These are phyloP conservation scores for Cladorrhinum samala DNA, from an alignment of 495 filamentous ascomycete species.

Conservation along the genomic window DNA sequence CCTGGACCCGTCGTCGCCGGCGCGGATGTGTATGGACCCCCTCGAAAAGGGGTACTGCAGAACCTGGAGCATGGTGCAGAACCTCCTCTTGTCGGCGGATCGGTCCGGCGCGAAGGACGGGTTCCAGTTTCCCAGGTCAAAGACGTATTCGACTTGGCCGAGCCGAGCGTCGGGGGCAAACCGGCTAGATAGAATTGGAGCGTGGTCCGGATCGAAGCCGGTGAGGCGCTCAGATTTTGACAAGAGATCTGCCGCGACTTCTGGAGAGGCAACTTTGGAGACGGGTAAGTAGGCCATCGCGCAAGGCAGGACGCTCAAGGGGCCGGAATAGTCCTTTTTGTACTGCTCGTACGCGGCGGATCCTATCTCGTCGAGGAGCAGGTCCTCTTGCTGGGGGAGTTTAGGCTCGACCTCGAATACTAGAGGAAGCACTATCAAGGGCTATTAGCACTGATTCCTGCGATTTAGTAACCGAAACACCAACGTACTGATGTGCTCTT, in stretches of 20 bases:
- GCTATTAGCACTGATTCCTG: no score
- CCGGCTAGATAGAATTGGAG: conserved; percentile 23
- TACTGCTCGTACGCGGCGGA: conserved; percentile 19
- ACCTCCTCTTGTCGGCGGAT: conserved; percentile 38
- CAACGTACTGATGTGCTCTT: conserved; percentile 48
- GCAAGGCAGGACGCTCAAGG: conserved; percentile 23
- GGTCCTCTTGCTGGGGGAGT: conserved; percentile 36
- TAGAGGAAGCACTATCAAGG: conserved; percentile 2
- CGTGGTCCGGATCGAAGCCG: conserved; percentile 6
- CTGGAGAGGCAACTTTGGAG: conserved; percentile 27
- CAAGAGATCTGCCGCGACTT: conserved; percentile 9
- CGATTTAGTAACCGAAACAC: no score
- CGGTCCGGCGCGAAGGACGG: conserved; percentile 32
- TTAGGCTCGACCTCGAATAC: conserved; percentile 44
- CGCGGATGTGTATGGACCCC: conserved; percentile 42
- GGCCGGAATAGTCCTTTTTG: conserved; percentile 10
- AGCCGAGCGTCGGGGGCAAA: conserved; percentile 25
- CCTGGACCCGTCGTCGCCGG: conserved; percentile 2
- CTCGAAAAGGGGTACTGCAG: conserved; percentile 48
- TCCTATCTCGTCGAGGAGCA: conserved; percentile 15
- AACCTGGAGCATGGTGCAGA: conserved; percentile 48
- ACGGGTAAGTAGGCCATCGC: conserved; percentile 45
- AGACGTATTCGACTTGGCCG: conserved; percentile 48
- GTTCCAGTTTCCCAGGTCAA: conserved; percentile 47
- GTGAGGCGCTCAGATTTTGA: background rate